phyloP scores from a whole-genome alignment of 768 basidiomycete genomes.

The Fistulinella prunicolor region DNA sequence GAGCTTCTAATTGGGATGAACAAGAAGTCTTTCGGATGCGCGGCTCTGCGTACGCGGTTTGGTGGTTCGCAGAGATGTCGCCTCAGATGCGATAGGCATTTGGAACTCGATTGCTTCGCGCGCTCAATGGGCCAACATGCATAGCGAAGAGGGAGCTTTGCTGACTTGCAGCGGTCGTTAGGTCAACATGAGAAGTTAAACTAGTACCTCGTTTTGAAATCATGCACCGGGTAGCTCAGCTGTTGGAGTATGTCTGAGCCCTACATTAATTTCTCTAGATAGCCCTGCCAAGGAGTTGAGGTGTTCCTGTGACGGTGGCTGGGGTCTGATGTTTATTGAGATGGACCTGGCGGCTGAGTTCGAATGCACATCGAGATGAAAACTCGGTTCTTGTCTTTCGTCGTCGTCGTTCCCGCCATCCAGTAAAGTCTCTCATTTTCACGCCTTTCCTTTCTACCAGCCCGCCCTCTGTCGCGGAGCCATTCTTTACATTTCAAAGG shows the following conservation, averaged over 20 bases:
- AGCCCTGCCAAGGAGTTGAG: slow-evolving; percentile 1
- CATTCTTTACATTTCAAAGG: slow-evolving; percentile 24
- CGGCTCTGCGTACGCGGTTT: background rate
- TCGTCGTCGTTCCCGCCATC: slow-evolving; percentile 10
- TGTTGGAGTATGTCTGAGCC: too few species aligned
- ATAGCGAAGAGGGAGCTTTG: too few species aligned
- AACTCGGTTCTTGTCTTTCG: slow-evolving; percentile 2
- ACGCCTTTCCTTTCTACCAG: slow-evolving; percentile 17
- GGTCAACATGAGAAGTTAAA: too few species aligned
- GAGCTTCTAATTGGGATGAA: slow-evolving; percentile 54
- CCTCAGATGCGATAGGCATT: slow-evolving; percentile 63
- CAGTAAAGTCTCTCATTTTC: slow-evolving; percentile 11
- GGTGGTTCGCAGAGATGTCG: slow-evolving; percentile 41
- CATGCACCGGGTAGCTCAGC: too few species aligned
- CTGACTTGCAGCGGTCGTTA: too few species aligned
- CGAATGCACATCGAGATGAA: slow-evolving; percentile 10
- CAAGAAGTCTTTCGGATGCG: slow-evolving; percentile 34
- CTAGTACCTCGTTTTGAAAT: too few species aligned
- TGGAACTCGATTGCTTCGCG: background rate
- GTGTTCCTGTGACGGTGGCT: slow-evolving; percentile 10
- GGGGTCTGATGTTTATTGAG: slow-evolving; percentile 1
- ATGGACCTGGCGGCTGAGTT: slow-evolving; percentile 21
- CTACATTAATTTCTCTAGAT: background rate
- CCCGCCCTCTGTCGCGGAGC: slow-evolving; percentile 26
- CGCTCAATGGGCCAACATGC: too few species aligned